Conservation (phyloP, 2,329 filamentous ascomycete species). For the Chrysoporthe deuterocubensis region DNA sequence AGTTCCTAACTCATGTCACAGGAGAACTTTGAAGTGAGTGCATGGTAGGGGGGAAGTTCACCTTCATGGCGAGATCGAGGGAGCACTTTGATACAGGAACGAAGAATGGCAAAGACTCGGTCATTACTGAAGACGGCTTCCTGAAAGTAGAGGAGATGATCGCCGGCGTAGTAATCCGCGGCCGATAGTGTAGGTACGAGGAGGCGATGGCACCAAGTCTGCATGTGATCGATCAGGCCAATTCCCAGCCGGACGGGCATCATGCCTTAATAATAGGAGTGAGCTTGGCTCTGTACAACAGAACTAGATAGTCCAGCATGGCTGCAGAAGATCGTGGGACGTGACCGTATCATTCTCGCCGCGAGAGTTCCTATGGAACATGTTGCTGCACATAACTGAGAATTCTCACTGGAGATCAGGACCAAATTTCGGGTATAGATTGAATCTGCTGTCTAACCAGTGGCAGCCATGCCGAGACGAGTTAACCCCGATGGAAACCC, state of each 20-base stretch:
- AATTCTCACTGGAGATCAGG: background rate
- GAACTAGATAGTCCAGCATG: slow-evolving; percentile 8
- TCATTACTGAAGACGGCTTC: background rate
- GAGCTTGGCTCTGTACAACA: slow-evolving; percentile 6
- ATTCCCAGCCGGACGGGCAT: background rate
- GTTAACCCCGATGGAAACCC: background rate
- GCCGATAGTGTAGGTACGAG: background rate
- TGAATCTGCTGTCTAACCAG: background rate
- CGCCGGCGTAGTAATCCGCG: background rate
- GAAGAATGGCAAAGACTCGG: background rate
- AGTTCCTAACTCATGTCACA: slow-evolving; percentile 38
- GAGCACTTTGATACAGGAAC: background rate
- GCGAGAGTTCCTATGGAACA: background rate
- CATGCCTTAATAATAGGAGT: background rate
- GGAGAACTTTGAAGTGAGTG: slow-evolving; percentile 93
- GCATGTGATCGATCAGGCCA: background rate
- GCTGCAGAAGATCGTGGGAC: background rate
- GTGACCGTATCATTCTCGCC: background rate
- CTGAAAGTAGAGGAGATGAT: background rate
- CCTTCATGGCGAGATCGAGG: background rate
- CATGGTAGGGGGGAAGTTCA: slow-evolving; percentile 65
- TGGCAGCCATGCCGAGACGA: background rate
- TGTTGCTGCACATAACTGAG: background rate
- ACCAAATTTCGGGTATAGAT: background rate
- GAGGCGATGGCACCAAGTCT: background rate